A percentile compares a stretch with the other conserved stretches of the same genome.
These are phyloP conservation scores for Metarhizium sp. DNA, from an alignment of 2,329 filamentous ascomycete species.

Conservation along the genomic window DNA sequence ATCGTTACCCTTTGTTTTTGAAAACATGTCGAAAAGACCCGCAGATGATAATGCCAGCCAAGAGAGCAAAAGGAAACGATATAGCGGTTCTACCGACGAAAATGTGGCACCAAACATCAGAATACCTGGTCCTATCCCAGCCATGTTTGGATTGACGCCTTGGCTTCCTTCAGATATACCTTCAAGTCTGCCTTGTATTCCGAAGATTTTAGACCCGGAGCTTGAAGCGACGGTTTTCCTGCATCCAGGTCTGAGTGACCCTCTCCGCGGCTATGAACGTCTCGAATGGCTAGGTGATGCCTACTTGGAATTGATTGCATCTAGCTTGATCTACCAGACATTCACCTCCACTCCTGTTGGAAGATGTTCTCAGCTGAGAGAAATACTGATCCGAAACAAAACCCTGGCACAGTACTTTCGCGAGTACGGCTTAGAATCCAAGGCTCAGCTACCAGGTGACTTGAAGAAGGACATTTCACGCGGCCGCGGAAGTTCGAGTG, in stretches of 20 bases:
- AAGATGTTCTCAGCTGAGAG: slow-evolving; percentile 64
- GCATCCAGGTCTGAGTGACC: slow-evolving; percentile 41
- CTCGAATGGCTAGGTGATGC: slow-evolving; percentile 87
- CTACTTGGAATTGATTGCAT: slow-evolving; percentile 69
- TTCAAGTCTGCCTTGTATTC: slow-evolving; percentile 45
- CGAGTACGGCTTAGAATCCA: slow-evolving; percentile 61
- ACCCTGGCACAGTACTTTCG: slow-evolving; percentile 62
- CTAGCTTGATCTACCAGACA: slow-evolving; percentile 63
- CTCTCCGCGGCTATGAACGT: slow-evolving; percentile 54
- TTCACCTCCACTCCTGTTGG: slow-evolving; percentile 59
- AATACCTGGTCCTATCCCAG: slow-evolving; percentile 2
- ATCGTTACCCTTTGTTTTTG: not conserved
- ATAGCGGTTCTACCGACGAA: not conserved
- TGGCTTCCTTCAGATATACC: slow-evolving; percentile 44
- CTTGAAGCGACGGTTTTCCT: slow-evolving; percentile 58
- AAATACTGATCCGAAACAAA: slow-evolving; percentile 71
- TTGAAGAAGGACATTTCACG: slow-evolving; percentile 19
- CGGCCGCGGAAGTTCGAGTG: slow-evolving; percentile 22
- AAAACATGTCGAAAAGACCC: slow-evolving; percentile 4
- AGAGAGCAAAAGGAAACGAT: slow-evolving; percentile 7
- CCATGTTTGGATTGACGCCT: slow-evolving; percentile 24
- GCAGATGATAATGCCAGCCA: not conserved
- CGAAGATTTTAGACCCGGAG: slow-evolving; percentile 46
- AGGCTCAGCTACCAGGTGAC: slow-evolving; percentile 46
- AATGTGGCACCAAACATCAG: not conserved